Base-by-base conservation (phyloP, 495 filamentous ascomycete genomes). In the Penicillium coffeae region DNA sequence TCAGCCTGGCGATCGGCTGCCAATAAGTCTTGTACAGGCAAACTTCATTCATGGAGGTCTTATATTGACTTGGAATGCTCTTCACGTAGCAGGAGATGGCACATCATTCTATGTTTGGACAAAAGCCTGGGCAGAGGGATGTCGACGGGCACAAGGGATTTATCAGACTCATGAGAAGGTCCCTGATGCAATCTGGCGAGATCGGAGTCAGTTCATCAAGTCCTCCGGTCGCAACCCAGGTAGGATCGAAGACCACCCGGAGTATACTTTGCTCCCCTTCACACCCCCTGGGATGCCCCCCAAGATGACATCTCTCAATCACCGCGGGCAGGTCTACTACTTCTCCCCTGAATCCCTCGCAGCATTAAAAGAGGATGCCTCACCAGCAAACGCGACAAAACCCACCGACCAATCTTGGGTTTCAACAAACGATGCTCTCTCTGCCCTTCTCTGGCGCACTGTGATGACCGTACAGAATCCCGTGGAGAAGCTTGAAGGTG, bases 371-470 rank as follows among this genome's bases (percentile, higher is more conserved):
- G 60, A 52, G n/a, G 65, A 65, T 18, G 62, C 62, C 3, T 58
- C 65, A 8, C 62, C 68, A 1, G 38, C 14, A 0, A 60, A 66
- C 36, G 56, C 66, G 3, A 63, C 62, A 1, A 43, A 59, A 30
- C 48, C 60, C 0, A 47, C 59, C 0, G 61, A 63, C 19, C 52
- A 60, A 38, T 35, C 44, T 12, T 64, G 55, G 55, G 49, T 72
- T 1, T 73, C 68, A 3, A 73, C 68, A 18, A 69, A 70, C 42
- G 70, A 73, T 42, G 70, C 69, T 25, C 45, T 73, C 10, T 64
- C 65, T 2, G 68, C 66, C 1, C 41, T 70, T 19, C 56, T 73
- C 33, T 73, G 70, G 68, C 68, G 68, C 19, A 68, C 61, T 1
- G 60, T 68, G 13, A 69, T 68, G 64, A 44, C 58, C 5, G 64